Conservation (phyloP, 495 filamentous ascomycete genomes). For the Talaromyces liani region DNA sequence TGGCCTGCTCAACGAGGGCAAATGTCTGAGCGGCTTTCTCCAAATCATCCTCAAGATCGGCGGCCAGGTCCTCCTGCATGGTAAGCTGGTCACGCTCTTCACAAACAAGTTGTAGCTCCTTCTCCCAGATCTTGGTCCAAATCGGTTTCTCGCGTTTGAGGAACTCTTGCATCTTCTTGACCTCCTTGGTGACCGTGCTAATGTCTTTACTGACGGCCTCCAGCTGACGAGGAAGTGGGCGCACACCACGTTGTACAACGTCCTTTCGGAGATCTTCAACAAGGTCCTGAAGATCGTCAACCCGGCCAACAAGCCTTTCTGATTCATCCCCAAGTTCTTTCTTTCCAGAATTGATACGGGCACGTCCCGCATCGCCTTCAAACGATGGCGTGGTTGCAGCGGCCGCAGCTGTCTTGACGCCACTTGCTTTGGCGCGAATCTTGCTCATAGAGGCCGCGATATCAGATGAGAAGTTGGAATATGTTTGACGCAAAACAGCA, state of each 20-base stretch:
- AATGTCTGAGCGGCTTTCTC: constrained; percentile 92
- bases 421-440: constrained; percentile 69
- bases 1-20: constrained; percentile 89
- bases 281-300: constrained; percentile 92
- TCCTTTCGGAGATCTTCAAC: constrained; percentile 97
- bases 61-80: constrained; percentile 86
- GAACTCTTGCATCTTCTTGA: constrained; percentile 94
- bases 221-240: constrained; percentile 85
- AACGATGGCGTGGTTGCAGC: constrained; percentile 56
- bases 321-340: constrained; percentile 77
- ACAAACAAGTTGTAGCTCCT: constrained; percentile 88
- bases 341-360: constrained; percentile 79
- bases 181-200: constrained; percentile 66
- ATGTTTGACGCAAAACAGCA: constrained; percentile 88
- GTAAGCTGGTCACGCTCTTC: constrained; percentile 89
- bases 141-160: constrained; percentile 85
- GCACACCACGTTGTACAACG: constrained; percentile 86
- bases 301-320: constrained; percentile 77
- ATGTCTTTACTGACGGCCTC: constrained; percentile 85
- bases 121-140: constrained; percentile 98
- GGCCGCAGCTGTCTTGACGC: constrained; percentile 68
- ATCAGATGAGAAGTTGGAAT: constrained; percentile 81
- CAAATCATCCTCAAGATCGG: constrained; percentile 88
- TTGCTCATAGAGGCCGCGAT: constrained; percentile 79
- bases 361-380: constrained; percentile 65